Evolutionary conservation across 768 basidiomycete species (phyloP).

Genomic region (Suillus subaureus): DNA sequence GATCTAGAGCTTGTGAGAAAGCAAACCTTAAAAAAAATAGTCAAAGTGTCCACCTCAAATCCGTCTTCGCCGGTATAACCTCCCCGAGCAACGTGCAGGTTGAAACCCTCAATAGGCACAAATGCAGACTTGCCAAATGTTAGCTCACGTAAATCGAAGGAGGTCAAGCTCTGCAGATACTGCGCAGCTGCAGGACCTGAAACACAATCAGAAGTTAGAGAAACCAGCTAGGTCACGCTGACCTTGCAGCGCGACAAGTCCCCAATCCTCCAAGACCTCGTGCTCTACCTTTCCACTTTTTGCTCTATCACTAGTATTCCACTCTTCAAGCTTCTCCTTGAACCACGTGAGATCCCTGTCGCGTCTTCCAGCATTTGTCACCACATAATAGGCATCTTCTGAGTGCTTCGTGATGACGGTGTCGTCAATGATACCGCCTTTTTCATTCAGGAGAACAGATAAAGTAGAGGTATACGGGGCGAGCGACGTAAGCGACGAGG

Average conservation of each 20-base stretch:
- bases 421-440: slow-evolving; percentile 96
- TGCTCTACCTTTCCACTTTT: slow-evolving; percentile 68
- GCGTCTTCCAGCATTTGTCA: slow-evolving; percentile 92
- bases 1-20: slow-evolving; percentile 54
- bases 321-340: slow-evolving; percentile 61
- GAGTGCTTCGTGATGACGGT: slow-evolving; percentile 89
- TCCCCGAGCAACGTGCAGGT: slow-evolving; percentile 85
- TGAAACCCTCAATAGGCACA: slow-evolving; percentile 62
- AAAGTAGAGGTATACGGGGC: slow-evolving; percentile 78
- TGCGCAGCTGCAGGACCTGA: slow-evolving; percentile 81
- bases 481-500: slow-evolving; percentile 75
- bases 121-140: slow-evolving; percentile 87
- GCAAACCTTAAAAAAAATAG: slow-evolving; percentile 4
- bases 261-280: slow-evolving; percentile 82
- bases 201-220: slow-evolving; percentile 3
- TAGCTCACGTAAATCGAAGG: slow-evolving; percentile 70
- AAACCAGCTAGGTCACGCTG: slow-evolving; percentile 13
- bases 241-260: slow-evolving; percentile 91
- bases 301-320: slow-evolving; percentile 66
- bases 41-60: slow-evolving; percentile 68
- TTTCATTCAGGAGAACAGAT: slow-evolving; percentile 84
- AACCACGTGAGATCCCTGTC: slow-evolving; percentile 85
- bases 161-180: slow-evolving; percentile 76
- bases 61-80: slow-evolving; percentile 99
- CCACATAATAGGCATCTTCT: slow-evolving; percentile 83